These are phyloP conservation scores for Cladophialophora yegresii DNA, from an alignment of 2,329 filamentous ascomycete genomes.

Conservation along the genomic window DNA sequence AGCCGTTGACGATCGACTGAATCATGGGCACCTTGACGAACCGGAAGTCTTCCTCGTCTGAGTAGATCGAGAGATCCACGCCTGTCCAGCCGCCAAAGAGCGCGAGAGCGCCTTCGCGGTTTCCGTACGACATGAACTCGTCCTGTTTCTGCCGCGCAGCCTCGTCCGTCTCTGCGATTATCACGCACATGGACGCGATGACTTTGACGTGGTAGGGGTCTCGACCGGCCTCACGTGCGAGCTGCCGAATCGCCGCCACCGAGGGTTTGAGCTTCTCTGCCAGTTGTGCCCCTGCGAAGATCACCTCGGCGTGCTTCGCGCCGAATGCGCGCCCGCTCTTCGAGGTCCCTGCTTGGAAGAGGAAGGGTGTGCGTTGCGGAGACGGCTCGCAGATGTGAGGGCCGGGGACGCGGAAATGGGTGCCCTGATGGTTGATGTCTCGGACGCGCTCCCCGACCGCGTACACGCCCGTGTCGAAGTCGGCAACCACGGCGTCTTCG, in stretches of 20 bases:
- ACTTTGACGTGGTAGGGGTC: conserved; percentile 61
- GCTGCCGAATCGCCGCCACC: conserved; percentile 54
- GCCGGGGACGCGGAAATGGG: conserved; percentile 50
- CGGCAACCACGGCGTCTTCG: conserved; percentile 54
- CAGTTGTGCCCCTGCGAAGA: conserved; percentile 61
- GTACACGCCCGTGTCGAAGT: conserved; percentile 62
- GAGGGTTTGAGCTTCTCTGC: conserved; percentile 59
- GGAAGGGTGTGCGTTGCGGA: conserved; percentile 58
- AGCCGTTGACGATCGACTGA: conserved; percentile 46
- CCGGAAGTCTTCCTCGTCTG: conserved; percentile 62
- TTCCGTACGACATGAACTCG: conserved; percentile 56
- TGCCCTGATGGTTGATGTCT: conserved; percentile 65
- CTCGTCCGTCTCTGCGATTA: conserved; percentile 54
- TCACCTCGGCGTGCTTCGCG: conserved; percentile 60
- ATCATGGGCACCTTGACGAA: conserved; percentile 55
- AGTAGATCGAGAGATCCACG: conserved; percentile 59
- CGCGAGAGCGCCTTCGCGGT: conserved; percentile 57
- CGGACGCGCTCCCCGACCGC: conserved; percentile 61
- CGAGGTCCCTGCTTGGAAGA: conserved; percentile 63
- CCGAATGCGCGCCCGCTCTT: conserved; percentile 60
- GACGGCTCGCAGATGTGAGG: conserved; percentile 57
- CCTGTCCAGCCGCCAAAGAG: conserved; percentile 62
- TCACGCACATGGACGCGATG: conserved; percentile 54
- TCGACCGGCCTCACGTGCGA: conserved; percentile 56
- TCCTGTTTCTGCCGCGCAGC: conserved; percentile 57